Conservation (phyloP, 2,329 filamentous ascomycete species). For the Ophiostoma perfectum region DNA sequence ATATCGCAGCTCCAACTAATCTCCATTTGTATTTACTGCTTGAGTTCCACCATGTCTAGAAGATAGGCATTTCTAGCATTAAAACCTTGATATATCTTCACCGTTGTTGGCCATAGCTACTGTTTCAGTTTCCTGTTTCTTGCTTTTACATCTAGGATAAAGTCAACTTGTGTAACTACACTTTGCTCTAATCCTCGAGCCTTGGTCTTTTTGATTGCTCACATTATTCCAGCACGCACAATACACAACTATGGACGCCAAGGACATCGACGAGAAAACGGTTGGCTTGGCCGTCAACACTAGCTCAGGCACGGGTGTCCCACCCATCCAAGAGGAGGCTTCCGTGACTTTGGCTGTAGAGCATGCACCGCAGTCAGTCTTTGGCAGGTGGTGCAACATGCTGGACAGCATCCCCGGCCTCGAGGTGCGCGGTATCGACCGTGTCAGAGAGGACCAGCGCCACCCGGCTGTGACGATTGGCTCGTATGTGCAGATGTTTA, state of each 20-base stretch:
- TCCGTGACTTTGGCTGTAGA: background rate
- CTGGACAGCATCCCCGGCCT: slow-evolving; percentile 24
- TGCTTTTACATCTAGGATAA: too few relatives aligned
- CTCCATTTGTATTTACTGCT: too few relatives aligned
- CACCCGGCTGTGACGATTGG: slow-evolving; percentile 30
- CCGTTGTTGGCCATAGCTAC: too few relatives aligned
- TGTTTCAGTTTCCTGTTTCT: too few relatives aligned
- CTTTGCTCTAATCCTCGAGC: background rate
- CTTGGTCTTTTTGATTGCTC: background rate
- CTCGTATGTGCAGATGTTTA: slow-evolving; percentile 37
- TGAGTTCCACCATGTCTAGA: background rate
- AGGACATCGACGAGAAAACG: background rate
- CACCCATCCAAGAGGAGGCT: background rate
- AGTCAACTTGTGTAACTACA: too few relatives aligned
- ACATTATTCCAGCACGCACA: background rate
- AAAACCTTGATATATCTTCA: too few relatives aligned
- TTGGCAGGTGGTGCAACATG: slow-evolving; percentile 10
- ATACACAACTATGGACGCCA: background rate
- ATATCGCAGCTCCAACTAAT: background rate
- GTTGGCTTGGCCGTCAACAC: slow-evolving; percentile 1
- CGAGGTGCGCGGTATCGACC: slow-evolving; percentile 19
- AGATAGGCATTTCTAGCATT: too few relatives aligned
- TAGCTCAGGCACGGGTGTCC: background rate
- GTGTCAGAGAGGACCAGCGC: slow-evolving; percentile 32
- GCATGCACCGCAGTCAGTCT: background rate